These are phyloP conservation scores for Sporobolus alterniflorus DNA, from an alignment of 202 grass and related monocot genomes.

Conservation along the genomic window DNA sequence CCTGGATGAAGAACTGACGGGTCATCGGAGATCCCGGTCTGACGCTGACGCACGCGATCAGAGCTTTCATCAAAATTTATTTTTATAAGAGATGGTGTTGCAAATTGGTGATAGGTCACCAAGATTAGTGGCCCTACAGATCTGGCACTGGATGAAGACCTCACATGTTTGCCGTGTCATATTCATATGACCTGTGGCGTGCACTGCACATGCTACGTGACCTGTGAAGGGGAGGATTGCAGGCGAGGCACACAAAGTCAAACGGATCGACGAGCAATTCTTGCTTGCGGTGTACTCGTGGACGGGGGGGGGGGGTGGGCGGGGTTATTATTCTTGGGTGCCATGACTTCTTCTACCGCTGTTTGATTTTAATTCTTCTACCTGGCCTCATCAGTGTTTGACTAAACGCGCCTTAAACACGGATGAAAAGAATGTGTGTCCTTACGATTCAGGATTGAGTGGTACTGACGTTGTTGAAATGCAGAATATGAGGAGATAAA, in stretches of 20 bases:
- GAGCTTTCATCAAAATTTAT: conserved; percentile 4
- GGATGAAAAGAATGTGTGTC: too few relatives aligned
- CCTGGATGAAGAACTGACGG: background rate
- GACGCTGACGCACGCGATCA: background rate
- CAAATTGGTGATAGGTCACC: conserved; percentile 44
- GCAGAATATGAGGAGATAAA: too few relatives aligned
- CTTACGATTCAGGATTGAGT: too few relatives aligned
- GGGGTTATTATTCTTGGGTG: conserved; percentile 31
- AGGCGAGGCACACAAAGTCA: conserved; percentile 56
- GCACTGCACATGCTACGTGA: conserved; percentile 56
- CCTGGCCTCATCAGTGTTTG: too few relatives aligned
- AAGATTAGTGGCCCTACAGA: conserved; percentile 33
- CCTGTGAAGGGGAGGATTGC: conserved; percentile 39
- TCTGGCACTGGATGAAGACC: conserved; percentile 41
- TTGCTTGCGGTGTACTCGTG: conserved; percentile 46
- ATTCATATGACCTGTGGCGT: conserved; percentile 2
- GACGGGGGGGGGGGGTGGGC: background rate
- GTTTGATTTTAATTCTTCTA: too few relatives aligned
- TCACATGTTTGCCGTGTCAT: conserved; percentile 53
- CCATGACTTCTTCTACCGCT: conserved; percentile 22
- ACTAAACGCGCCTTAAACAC: too few relatives aligned
- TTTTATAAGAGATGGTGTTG: background rate
- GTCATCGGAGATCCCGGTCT: background rate
- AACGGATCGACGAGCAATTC: conserved; percentile 17
- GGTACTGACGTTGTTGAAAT: too few relatives aligned